Evolutionary conservation across 208 protist species (phyloP).

Genomic region (Trypanosoma cruzi): DNA sequence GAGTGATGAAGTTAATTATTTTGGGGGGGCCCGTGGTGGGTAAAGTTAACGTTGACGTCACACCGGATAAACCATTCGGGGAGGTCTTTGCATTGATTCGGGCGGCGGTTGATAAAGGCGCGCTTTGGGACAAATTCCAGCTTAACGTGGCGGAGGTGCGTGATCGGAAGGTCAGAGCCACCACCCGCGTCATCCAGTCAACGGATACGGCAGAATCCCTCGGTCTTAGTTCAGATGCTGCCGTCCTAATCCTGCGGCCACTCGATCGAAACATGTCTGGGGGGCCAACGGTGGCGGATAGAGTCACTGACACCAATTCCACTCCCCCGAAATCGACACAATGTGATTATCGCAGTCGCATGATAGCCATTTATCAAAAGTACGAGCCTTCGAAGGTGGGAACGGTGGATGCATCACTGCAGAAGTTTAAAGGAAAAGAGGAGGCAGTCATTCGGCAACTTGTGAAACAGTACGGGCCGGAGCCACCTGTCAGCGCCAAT

Average conservation of each 20-base stretch:
- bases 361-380: slow-evolving; percentile 65
- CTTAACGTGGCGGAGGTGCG: slow-evolving; percentile 30
- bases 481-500: slow-evolving; percentile 28
- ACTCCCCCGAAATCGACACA: neutral
- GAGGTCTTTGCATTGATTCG: slow-evolving; percentile 58
- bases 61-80: slow-evolving; percentile 45
- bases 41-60: slow-evolving; percentile 42
- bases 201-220: slow-evolving; percentile 32
- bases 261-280: neutral
- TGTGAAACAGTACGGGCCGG: slow-evolving; percentile 75
- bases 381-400: slow-evolving; percentile 72
- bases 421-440: slow-evolving; percentile 63
- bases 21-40: slow-evolving; percentile 41
- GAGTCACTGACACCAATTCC: neutral
- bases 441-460: slow-evolving; percentile 72
- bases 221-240: slow-evolving; percentile 10
- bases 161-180: slow-evolving; percentile 22
- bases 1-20: slow-evolving; percentile 55
- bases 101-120: slow-evolving; percentile 36
- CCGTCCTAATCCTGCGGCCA: slow-evolving; percentile 23
- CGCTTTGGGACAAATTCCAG: slow-evolving; percentile 42
- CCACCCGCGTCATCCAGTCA: slow-evolving; percentile 26
- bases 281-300: neutral
- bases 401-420: slow-evolving; percentile 60
- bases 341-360: slow-evolving; percentile 61